Evolutionary conservation across 1,284 basidiomycete species (phyloP), one percentile per base, ranked within the genome.

Genomic region (Cryptococcus wingfieldii): DNA sequence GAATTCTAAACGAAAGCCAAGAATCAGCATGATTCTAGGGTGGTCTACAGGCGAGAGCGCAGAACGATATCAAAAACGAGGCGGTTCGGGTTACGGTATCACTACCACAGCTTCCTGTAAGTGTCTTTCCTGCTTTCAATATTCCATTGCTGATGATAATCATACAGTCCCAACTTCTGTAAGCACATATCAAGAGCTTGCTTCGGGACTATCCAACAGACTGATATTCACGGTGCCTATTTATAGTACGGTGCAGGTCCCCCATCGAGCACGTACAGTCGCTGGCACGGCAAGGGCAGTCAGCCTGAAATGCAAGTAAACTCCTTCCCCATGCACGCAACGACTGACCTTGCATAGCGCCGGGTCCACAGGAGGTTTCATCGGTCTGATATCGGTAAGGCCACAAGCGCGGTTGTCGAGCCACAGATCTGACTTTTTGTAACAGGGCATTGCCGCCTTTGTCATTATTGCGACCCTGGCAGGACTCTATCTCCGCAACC

Each of bases 361-460:
- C 6, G 60, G 60, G 14, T 61, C 60, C 16, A 58, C 60, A 27
- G 60, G 60, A 7, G 60, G 60, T 27, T 61, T 61, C 42, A 58
- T 61, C 34, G 60, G 60, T 9, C 41, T 61, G 18, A 51, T 61
- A 38, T 57, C 60, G 3, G 60, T 61, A 31, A 43, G 59, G 23
- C 23, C 39, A 6, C 23, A 19, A 23, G n/a, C 18, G 25, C n/a
- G 8, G 16, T 18, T 16, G 10, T 25, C 27, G 18, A 37, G 12
- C 14, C 38, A 38, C 23, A 43, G 19, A 4, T 23, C 41, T 28
- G 39, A 16, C 37, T 37, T 9, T 28, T n/a, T 51, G 14, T 23
- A 2, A 23, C 39, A 61, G 60, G 60, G 60, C 13, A 50, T 61
- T 5, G 60, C 50, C 4, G 38, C 56, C 0, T 18, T 61, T 10